Evolutionary conservation across 208 protist genomes (phyloP), one percentile per base, ranked within the genome.

Genomic region (Acanthamoeba royreba): DNA sequence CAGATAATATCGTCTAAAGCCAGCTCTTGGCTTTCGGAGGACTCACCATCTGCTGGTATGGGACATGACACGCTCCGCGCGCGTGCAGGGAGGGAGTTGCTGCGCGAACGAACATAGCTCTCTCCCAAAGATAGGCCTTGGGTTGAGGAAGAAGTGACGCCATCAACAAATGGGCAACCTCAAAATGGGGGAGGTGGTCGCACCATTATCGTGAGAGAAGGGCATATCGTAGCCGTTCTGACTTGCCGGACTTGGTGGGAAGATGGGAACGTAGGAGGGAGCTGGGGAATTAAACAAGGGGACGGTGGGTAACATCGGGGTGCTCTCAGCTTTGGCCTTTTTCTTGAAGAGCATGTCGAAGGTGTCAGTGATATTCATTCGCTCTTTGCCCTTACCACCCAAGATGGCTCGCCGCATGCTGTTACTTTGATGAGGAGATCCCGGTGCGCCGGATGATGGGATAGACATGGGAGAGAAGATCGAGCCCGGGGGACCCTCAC

Each of bases 281-380:
- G 5, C 5, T 4, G 38, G 1, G 38, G 11, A 22, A 33, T 8
- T 31, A 13, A 58, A 46, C n/a, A 25, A 90, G 49, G 19, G 45
- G 49, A 46, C 28, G 31, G 28, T 31, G 49, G 42, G 52, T 17
- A 72, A 52, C 9, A 28, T n/a, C 49, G 55, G 83, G 47, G 52
- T 69, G 38, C 83, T 90, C 83, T 90, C 79, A 31, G 83, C 83
- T 38, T 66, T 81, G 52, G 47, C 9, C 52, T 66, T 90, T 35
- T 90, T 90, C 31, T 69, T 90, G 52, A 90, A 90, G 52, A 90
- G 31, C 25, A 61, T 40, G 13, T 90, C 83, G 49, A 90, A 90
- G 25, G 83, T 90, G 49, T 66, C 83, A 0, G n/a, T 31, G 43
- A 87, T 19, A 46, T 87, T 90, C 25, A 90, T 28, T 4, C 83